phyloP scores from a whole-genome alignment of 495 filamentous ascomycete genomes.

The Hypoxylon crocopeplum region DNA sequence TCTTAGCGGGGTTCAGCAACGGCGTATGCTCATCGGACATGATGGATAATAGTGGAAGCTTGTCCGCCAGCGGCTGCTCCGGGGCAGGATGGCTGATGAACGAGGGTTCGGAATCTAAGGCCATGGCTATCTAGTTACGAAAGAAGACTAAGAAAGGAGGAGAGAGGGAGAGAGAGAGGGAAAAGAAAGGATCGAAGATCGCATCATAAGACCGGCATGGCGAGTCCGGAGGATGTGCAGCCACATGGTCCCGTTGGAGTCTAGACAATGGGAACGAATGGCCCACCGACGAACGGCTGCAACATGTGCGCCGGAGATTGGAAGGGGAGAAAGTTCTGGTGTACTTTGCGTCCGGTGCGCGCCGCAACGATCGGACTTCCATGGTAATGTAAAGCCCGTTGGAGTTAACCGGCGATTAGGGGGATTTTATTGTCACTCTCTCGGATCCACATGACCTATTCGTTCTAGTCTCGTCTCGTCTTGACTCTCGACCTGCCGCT shows the following conservation, averaged over 20 bases:
- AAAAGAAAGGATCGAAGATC: not conserved
- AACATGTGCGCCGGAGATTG: not conserved
- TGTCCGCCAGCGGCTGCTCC: conserved; percentile 6
- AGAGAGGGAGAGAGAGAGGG: not conserved
- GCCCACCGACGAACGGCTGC: not conserved
- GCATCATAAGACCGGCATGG: conserved; percentile 15
- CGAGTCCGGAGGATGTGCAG: not conserved
- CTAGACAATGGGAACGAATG: not conserved
- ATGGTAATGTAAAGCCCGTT: not conserved
- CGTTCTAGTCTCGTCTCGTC: too few species aligned
- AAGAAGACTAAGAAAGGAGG: not conserved
- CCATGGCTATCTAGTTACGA: conserved; percentile 2
- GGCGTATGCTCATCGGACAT: conserved; percentile 33
- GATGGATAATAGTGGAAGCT: not conserved
- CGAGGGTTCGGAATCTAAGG: conserved; percentile 1
- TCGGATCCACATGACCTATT: not conserved
- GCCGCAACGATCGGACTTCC: too few species aligned
- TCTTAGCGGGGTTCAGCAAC: not conserved
- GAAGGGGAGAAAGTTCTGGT: not conserved
- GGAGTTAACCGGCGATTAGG: conserved; percentile 32
- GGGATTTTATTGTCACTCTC: not conserved
- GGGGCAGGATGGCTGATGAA: conserved; percentile 2
- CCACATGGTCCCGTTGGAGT: not conserved
- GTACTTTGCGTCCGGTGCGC: not conserved
- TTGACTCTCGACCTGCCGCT: too few species aligned